phyloP scores from a whole-genome alignment of 352 stramenopile species.

The Phytophthora cactorum region DNA sequence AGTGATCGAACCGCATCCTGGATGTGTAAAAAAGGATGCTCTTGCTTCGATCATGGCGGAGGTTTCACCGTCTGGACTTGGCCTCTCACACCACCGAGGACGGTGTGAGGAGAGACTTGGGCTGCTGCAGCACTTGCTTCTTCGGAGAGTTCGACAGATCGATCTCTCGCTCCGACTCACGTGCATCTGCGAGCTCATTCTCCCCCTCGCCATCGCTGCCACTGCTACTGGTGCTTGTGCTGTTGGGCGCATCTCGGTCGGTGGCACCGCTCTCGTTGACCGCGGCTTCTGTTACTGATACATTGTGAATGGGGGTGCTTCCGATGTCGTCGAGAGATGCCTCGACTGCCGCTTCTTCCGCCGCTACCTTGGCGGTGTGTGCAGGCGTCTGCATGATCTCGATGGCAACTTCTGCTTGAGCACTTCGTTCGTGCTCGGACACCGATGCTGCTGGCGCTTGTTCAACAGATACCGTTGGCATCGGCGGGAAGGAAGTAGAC shows the following conservation, averaged over 20 bases:
- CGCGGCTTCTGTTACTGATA: conserved; percentile 46
- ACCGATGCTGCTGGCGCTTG: conserved; percentile 12
- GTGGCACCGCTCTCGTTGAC: conserved; percentile 25
- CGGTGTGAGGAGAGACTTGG: conserved; percentile 50
- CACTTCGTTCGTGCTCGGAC: conserved; percentile 37
- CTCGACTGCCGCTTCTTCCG: conserved; percentile 28
- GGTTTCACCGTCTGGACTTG: conserved; percentile 23
- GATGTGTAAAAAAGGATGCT: conserved; percentile 7
- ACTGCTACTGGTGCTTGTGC: conserved; percentile 38
- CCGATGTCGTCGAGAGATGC: conserved; percentile 45
- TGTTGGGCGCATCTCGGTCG: conserved; percentile 37
- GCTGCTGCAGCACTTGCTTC: conserved; percentile 51
- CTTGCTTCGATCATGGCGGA: conserved; percentile 14
- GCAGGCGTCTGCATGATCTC: conserved; percentile 42
- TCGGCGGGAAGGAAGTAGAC: conserved; percentile 23
- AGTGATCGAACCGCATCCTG: conserved; percentile 9
- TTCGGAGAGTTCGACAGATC: conserved; percentile 37
- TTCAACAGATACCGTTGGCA: conserved; percentile 27
- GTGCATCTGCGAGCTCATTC: conserved; percentile 21
- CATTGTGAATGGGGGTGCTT: conserved; percentile 56
- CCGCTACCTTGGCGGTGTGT: conserved; percentile 20
- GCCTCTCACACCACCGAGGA: conserved; percentile 68
- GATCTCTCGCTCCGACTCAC: conserved; percentile 26
- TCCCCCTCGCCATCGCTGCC: conserved; percentile 34
- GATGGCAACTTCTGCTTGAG: conserved; percentile 43